Percentiles rank a stretch among this genome's conserved stretches.
These are phyloP conservation scores for Cytospora paraplurivora DNA, from an alignment of 2,329 filamentous ascomycete genomes.

Conservation along the genomic window DNA sequence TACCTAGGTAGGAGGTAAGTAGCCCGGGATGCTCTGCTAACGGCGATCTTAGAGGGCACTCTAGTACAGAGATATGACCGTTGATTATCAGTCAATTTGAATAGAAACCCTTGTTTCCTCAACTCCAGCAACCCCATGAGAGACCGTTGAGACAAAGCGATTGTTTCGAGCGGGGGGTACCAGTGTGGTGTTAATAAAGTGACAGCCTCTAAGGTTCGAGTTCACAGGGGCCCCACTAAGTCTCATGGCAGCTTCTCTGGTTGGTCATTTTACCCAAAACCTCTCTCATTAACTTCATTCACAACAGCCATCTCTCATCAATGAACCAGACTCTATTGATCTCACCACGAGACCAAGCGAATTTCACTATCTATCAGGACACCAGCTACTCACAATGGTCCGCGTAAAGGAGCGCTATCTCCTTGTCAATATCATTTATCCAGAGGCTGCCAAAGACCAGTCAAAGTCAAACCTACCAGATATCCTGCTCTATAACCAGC, in stretches of 20 bases:
- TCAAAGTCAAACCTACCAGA: slow-evolving; percentile 49
- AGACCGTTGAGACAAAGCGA: too few relatives aligned
- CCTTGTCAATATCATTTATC: slow-evolving; percentile 91
- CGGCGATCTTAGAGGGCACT: too few relatives aligned
- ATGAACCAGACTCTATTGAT: neutral
- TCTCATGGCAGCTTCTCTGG: slow-evolving; percentile 3
- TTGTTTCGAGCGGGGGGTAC: neutral
- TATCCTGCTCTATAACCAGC: slow-evolving; percentile 75
- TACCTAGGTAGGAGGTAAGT: neutral
- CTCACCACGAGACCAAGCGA: neutral
- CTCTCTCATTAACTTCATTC: slow-evolving; percentile 2
- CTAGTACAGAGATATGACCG: too few relatives aligned
- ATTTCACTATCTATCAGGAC: neutral
- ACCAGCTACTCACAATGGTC: slow-evolving; percentile 66
- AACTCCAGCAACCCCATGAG: too few relatives aligned
- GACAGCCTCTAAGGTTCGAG: slow-evolving; percentile 1
- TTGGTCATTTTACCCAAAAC: slow-evolving; percentile 16
- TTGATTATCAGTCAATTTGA: neutral
- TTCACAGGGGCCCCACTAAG: slow-evolving; percentile 12
- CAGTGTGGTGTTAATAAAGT: slow-evolving; percentile 15
- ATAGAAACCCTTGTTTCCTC: too few relatives aligned
- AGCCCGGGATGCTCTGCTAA: neutral
- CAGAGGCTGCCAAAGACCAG: slow-evolving; percentile 51
- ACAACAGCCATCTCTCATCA: neutral
- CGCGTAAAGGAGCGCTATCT: slow-evolving; percentile 95